These are phyloP conservation scores for Ziziphus jujuba DNA, from an alignment of 306 rosid species.

Conservation along the genomic window DNA sequence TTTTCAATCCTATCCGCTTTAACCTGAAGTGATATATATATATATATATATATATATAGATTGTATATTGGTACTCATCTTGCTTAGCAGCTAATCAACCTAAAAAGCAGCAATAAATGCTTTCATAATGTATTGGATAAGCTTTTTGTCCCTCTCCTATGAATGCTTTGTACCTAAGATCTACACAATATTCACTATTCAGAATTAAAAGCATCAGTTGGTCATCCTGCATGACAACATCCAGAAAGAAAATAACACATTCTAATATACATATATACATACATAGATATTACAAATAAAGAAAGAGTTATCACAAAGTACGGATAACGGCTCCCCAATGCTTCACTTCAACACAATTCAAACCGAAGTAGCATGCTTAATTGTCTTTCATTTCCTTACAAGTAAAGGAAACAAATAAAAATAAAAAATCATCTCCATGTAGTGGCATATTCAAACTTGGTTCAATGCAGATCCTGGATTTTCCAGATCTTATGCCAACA, in stretches of 20 bases:
- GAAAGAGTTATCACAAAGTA: too few relatives aligned
- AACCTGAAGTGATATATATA: too few relatives aligned
- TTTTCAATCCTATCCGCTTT: too few relatives aligned
- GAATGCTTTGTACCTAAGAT: not conserved
- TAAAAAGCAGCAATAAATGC: too few relatives aligned
- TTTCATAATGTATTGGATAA: too few relatives aligned
- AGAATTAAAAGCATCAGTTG: not conserved
- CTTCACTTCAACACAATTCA: not conserved
- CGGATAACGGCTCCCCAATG: not conserved
- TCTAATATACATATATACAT: not conserved
- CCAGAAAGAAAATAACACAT: not conserved
- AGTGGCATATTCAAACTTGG: slow-evolving; percentile 3
- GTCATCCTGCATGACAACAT: not conserved
- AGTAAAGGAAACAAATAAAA: not conserved
- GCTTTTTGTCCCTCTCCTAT: too few relatives aligned
- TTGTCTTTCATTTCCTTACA: not conserved
- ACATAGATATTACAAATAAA: not conserved
- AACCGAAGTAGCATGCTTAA: not conserved
- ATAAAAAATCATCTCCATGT: not conserved
- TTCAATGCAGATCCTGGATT: slow-evolving; percentile 13
- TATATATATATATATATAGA: too few relatives aligned
- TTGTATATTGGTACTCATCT: too few relatives aligned
- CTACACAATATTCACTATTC: not conserved
- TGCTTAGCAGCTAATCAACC: too few relatives aligned
- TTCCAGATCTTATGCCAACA: slow-evolving; percentile 24